Evolutionary conservation across 2,329 filamentous ascomycete species (phyloP).

Genomic region (Arthrobotrys pseudoclavata): DNA sequence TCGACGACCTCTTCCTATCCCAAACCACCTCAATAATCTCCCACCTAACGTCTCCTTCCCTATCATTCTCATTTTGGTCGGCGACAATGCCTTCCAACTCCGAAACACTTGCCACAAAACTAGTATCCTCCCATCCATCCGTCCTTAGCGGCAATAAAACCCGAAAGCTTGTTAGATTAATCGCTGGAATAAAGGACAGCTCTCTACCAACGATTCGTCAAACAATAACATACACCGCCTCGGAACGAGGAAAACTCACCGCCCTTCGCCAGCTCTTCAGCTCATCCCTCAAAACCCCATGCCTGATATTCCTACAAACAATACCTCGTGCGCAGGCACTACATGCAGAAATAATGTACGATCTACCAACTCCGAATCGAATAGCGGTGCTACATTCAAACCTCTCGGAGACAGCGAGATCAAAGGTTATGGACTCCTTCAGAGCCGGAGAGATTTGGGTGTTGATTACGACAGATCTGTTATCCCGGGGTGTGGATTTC

Average conservation of each 20-base stretch:
- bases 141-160: slow-evolving; percentile 59
- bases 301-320: slow-evolving; percentile 95
- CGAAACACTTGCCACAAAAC: slow-evolving; percentile 80
- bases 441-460: slow-evolving; percentile 95
- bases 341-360: slow-evolving; percentile 90
- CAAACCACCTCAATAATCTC: slow-evolving; percentile 79
- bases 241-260: slow-evolving; percentile 92
- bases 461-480: slow-evolving; percentile 92
- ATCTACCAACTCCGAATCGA: slow-evolving; percentile 85
- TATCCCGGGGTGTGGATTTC: slow-evolving; percentile 94
- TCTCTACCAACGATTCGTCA: slow-evolving; percentile 93
- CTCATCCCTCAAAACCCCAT: slow-evolving; percentile 81
- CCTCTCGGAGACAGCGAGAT: slow-evolving; percentile 80
- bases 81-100: slow-evolving; percentile 97
- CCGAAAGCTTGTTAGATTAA: slow-evolving; percentile 79
- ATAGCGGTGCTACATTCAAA: slow-evolving; percentile 92
- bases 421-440: slow-evolving; percentile 88
- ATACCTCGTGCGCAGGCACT: slow-evolving; percentile 90
- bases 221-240: slow-evolving; percentile 89
- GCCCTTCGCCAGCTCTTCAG: slow-evolving; percentile 85
- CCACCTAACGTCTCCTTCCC: slow-evolving; percentile 71
- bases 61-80: slow-evolving; percentile 89
- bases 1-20: slow-evolving; percentile 89
- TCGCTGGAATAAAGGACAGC: slow-evolving; percentile 96
- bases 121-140: slow-evolving; percentile 64